Conservation (phyloP, 192 early-diverging fungal species). For the Backusella australiensis region DNA sequence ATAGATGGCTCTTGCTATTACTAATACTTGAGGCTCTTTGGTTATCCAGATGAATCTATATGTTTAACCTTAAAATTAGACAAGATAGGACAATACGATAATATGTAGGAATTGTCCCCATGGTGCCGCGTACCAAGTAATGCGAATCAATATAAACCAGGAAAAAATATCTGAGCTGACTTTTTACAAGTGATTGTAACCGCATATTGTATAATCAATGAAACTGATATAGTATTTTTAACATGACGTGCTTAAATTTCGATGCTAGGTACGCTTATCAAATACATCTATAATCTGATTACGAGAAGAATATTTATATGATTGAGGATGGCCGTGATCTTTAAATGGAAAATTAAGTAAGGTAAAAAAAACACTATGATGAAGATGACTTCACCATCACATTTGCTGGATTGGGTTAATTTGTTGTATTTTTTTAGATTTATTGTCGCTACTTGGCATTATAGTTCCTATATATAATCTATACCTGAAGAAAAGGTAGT, state of each 20-base stretch:
- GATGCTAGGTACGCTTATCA: not conserved
- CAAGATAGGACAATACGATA: not conserved
- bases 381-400: not conserved
- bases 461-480: too few species aligned
- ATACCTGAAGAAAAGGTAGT: too few species aligned
- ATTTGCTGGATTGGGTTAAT: not conserved
- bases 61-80: not conserved
- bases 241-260: not conserved
- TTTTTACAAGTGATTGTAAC: not conserved
- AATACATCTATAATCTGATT: not conserved
- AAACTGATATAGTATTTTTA: not conserved
- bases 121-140: not conserved
- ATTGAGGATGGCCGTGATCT: not conserved
- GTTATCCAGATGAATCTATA: not conserved
- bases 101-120: not conserved
- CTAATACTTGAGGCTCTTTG: not conserved
- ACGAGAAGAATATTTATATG: not conserved
- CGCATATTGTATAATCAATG: not conserved
- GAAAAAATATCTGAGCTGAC: not conserved
- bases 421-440: not conserved
- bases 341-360: not conserved
- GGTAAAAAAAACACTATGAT: not conserved
- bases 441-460: not conserved
- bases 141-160: not conserved
- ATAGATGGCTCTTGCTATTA: not conserved